Percentiles rank a stretch among this genome's conserved stretches.
Conservation (phyloP, 2,329 filamentous ascomycete species). For the Beauveria australis region DNA sequence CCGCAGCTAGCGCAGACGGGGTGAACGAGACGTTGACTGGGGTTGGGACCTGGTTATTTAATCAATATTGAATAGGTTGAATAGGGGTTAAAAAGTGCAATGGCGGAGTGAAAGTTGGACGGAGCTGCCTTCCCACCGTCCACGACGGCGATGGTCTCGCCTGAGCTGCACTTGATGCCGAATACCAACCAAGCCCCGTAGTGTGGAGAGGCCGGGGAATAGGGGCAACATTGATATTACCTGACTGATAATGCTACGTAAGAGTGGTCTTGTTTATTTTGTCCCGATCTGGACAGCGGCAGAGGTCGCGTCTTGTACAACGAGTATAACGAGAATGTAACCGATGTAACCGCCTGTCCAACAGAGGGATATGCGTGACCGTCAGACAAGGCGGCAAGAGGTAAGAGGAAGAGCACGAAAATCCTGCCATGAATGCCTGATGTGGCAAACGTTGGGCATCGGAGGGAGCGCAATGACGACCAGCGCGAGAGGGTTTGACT, state of each 20-base stretch:
- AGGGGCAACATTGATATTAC: slow-evolving; percentile 4
- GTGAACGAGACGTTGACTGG: not conserved
- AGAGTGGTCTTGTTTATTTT: slow-evolving; percentile 8
- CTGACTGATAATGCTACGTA: not conserved
- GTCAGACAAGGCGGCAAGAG: not conserved
- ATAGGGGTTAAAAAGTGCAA: not conserved
- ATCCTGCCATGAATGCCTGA: not conserved
- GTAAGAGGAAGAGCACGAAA: not conserved
- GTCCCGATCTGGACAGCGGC: slow-evolving; percentile 10
- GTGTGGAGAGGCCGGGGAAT: slow-evolving; percentile 7
- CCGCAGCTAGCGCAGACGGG: not conserved
- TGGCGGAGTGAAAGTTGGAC: not conserved
- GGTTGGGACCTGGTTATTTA: not conserved
- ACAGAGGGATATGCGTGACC: not conserved
- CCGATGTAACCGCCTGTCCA: not conserved
- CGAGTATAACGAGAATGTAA: not conserved
- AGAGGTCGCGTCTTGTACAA: not conserved
- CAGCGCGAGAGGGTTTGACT: not conserved
- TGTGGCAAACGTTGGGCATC: slow-evolving; percentile 5
- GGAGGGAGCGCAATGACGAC: not conserved
- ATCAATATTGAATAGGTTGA: not conserved
- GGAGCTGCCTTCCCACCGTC: not conserved
- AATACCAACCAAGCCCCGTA: slow-evolving; percentile 1
- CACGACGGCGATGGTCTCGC: not conserved
- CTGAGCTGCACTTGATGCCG: not conserved